Evolutionary conservation across 2,329 filamentous ascomycete genomes (phyloP).

Genomic region (Eutypella sp.): DNA sequence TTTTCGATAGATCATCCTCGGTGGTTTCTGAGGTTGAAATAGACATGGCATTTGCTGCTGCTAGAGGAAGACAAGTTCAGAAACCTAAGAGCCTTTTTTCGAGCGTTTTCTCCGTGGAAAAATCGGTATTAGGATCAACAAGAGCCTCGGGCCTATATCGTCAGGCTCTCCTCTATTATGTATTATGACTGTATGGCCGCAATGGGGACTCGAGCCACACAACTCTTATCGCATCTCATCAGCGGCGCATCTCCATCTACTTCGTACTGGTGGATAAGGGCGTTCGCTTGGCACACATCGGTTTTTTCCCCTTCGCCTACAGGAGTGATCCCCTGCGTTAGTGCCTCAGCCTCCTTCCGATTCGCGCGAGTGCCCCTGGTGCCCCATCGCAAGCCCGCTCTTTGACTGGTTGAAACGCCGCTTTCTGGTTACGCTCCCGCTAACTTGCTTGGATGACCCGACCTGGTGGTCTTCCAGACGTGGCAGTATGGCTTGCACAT

Average conservation of each 20-base stretch:
- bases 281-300: too few relatives aligned
- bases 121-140: slow-evolving; percentile 1
- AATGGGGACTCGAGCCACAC: neutral
- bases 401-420: neutral
- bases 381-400: neutral
- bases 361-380: neutral
- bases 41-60: too few relatives aligned
- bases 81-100: too few relatives aligned
- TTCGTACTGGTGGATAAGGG: too few relatives aligned
- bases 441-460: neutral
- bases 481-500: neutral
- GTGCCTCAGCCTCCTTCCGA: neutral
- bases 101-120: too few relatives aligned
- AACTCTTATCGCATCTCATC: neutral
- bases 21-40: too few relatives aligned
- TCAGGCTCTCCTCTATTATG: neutral
- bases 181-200: too few relatives aligned
- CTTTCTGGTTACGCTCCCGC: neutral
- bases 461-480: neutral
- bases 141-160: neutral
- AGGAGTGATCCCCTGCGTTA: neutral
- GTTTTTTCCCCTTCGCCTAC: neutral
- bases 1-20: too few relatives aligned
- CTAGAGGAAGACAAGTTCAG: neutral
- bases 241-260: too few relatives aligned